These are phyloP conservation scores for Phaseolus lunatus DNA, from an alignment of 306 rosid genomes.

Conservation along the genomic window DNA sequence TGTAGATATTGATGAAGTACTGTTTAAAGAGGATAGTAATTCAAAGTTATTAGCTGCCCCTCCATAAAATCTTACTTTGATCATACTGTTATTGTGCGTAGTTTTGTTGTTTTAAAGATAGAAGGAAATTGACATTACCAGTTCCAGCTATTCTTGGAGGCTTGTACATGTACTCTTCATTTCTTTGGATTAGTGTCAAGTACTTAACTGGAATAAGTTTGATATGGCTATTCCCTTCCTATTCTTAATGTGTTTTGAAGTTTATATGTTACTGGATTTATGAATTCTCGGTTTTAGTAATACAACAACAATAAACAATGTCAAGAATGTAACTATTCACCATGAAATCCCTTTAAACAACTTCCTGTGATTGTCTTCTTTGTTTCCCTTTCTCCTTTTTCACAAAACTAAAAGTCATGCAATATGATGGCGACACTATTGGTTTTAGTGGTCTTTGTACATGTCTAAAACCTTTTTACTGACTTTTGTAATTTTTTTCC, in stretches of 20 bases:
- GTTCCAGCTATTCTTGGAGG: not conserved
- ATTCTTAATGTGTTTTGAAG: constrained; percentile 12
- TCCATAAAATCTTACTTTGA: constrained; percentile 1
- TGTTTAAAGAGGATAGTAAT: not conserved
- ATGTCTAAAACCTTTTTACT: not conserved
- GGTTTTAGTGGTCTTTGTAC: not conserved
- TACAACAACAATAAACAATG: not conserved
- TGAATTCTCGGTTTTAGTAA: constrained; percentile 4
- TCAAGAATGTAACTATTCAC: not conserved
- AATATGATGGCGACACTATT: not conserved
- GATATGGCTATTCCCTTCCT: not conserved
- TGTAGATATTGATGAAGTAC: not conserved
- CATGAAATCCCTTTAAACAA: not conserved
- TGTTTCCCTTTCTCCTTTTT: not conserved
- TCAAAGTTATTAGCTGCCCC: not conserved
- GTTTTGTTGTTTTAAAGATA: not conserved
- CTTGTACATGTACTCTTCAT: not conserved
- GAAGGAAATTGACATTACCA: not conserved
- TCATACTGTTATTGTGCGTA: not conserved
- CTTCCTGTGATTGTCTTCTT: not conserved
- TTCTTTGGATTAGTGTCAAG: not conserved
- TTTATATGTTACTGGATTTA: not conserved
- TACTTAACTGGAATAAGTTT: not conserved
- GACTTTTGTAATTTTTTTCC: not conserved
- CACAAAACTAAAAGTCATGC: not conserved